Conservation (phyloP, 805 yeast species). For the Pichia deserticola region DNA sequence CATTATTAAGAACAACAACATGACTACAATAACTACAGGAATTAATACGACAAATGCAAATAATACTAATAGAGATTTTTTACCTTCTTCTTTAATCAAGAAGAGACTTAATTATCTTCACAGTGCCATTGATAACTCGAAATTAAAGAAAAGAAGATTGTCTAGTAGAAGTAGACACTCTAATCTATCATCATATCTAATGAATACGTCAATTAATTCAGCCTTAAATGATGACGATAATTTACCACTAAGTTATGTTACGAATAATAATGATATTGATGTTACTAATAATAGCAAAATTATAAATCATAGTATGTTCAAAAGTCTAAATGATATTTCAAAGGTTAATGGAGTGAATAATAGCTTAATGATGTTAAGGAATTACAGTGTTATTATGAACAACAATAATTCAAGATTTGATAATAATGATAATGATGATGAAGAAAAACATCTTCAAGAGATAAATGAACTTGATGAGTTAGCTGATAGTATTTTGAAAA, state of each 20-base stretch:
- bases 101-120: conserved; percentile 1
- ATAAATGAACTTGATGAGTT: conserved; percentile 17
- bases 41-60: no score
- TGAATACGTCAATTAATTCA: neutral
- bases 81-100: neutral
- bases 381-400: neutral
- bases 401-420: neutral
- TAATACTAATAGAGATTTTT: neutral
- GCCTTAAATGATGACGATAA: neutral
- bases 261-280: no score
- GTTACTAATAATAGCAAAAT: neutral
- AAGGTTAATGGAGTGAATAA: neutral
- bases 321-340: neutral
- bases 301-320: neutral
- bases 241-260: neutral
- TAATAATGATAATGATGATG: neutral
- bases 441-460: conserved; percentile 10
- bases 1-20: neutral
- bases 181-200: neutral
- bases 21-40: neutral
- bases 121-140: neutral
- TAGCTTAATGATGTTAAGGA: conserved; percentile 5
- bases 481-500: conserved; percentile 21
- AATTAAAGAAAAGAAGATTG: neutral
- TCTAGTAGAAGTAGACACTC: neutral